These are phyloP conservation scores for Metarhizium robertsii DNA, from an alignment of 2,329 filamentous ascomycete species.

Conservation along the genomic window DNA sequence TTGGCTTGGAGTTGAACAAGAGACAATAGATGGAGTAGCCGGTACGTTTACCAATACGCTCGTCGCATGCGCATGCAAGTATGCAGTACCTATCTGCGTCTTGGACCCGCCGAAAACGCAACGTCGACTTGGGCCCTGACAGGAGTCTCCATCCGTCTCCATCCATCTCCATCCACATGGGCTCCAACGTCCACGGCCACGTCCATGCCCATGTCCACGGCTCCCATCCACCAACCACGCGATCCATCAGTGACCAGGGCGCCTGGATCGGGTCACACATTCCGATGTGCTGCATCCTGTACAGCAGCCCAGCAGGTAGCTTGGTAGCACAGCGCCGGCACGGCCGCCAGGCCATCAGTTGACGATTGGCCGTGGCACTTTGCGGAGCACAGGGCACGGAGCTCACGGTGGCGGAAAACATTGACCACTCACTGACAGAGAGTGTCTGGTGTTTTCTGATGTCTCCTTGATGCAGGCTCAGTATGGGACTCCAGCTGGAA, in stretches of 20 bases:
- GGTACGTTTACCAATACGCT: not conserved
- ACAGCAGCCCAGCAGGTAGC: too few relatives aligned
- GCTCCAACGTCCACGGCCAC: not conserved
- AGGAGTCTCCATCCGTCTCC: not conserved
- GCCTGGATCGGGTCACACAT: not conserved
- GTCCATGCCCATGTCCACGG: not conserved
- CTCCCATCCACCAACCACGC: not conserved
- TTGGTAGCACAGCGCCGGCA: too few relatives aligned
- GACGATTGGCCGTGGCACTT: not conserved
- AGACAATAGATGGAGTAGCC: not conserved
- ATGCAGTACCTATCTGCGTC: not conserved
- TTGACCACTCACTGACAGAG: too few relatives aligned
- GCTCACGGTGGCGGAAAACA: too few relatives aligned
- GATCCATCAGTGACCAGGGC: not conserved
- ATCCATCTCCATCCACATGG: not conserved
- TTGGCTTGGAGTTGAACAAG: not conserved
- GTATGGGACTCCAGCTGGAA: too few relatives aligned
- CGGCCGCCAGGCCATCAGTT: too few relatives aligned
- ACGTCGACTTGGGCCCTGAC: not conserved
- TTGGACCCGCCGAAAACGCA: not conserved
- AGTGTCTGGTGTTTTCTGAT: too few relatives aligned
- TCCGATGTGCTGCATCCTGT: not conserved
- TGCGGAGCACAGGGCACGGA: not conserved
- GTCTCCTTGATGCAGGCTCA: too few relatives aligned
- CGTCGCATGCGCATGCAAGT: not conserved